phyloP scores from a whole-genome alignment of 148 eudicot species.

The Linanthus parryae region DNA sequence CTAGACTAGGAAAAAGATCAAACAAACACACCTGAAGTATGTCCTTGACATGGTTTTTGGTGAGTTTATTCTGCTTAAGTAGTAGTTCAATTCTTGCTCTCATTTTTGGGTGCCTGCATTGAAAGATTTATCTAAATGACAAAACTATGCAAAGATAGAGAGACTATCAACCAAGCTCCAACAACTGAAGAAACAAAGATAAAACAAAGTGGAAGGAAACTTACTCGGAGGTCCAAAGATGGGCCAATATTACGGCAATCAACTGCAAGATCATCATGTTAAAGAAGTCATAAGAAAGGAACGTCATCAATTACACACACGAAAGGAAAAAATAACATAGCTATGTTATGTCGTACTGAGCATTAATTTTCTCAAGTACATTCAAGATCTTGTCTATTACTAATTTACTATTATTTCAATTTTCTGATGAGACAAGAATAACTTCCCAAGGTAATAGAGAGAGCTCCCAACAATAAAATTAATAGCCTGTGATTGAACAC shows the following conservation, averaged over 20 bases:
- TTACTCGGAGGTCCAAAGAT: slow-evolving; percentile 99
- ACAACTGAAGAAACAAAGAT: background rate
- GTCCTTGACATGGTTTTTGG: slow-evolving; percentile 68
- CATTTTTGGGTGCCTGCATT: slow-evolving; percentile 58
- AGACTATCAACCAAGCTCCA: background rate
- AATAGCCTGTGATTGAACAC: too few relatives aligned
- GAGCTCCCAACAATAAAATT: background rate
- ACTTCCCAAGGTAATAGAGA: background rate
- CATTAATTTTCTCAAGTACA: too few relatives aligned
- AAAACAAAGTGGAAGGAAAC: slow-evolving; percentile 23
- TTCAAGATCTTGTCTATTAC: background rate
- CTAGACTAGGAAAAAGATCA: background rate
- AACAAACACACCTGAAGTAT: slow-evolving; percentile 64
- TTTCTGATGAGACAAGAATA: background rate
- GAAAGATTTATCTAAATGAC: too few relatives aligned
- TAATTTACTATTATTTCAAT: background rate
- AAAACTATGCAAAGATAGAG: slow-evolving; percentile 7
- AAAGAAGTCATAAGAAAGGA: slow-evolving; percentile 2
- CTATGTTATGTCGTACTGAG: too few relatives aligned
- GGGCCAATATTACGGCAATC: slow-evolving; percentile 85
- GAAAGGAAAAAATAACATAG: background rate
- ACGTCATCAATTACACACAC: background rate
- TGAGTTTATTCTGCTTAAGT: slow-evolving; percentile 85
- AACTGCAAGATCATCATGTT: slow-evolving; percentile 43
- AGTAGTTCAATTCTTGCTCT: slow-evolving; percentile 84